Evolutionary conservation across 2,329 filamentous ascomycete species (phyloP).

Genomic region (Albophoma yamanashiensis): DNA sequence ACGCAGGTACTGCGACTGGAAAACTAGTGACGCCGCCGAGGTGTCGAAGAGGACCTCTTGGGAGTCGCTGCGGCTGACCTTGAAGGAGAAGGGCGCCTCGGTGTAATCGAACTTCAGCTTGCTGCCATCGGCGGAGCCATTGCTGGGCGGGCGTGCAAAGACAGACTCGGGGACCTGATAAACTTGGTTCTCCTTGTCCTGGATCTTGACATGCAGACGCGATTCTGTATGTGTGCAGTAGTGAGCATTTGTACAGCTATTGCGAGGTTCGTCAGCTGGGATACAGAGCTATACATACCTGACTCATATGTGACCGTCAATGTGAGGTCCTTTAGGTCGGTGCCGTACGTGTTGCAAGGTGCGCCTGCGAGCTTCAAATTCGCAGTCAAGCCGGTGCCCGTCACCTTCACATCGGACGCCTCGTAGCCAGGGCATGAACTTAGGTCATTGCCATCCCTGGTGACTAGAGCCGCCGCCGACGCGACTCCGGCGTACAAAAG

Average conservation of each 20-base stretch:
- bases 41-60: conserved; percentile 57
- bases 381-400: conserved; percentile 50
- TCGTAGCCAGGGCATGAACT: conserved; percentile 57
- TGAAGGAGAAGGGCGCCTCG: conserved; percentile 55
- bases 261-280: neutral
- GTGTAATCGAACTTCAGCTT: conserved; percentile 36
- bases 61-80: conserved; percentile 31
- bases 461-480: conserved; percentile 7
- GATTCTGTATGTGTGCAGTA: conserved; percentile 29
- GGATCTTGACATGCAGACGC: conserved; percentile 66
- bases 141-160: conserved; percentile 39
- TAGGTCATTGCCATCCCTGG: conserved; percentile 3
- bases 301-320: conserved; percentile 44
- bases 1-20: conserved; percentile 68
- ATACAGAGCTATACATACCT: conserved; percentile 22
- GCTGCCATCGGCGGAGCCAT: conserved; percentile 14
- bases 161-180: conserved; percentile 66
- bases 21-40: conserved; percentile 54
- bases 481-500: conserved; percentile 9
- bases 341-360: conserved; percentile 69
- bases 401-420: conserved; percentile 47
- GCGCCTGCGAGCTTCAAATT: conserved; percentile 58
- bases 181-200: conserved; percentile 56
- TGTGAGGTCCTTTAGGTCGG: conserved; percentile 55
- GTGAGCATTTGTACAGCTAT: neutral